phyloP scores from a whole-genome alignment of 495 filamentous ascomycete species.

The Daldinia childiae region DNA sequence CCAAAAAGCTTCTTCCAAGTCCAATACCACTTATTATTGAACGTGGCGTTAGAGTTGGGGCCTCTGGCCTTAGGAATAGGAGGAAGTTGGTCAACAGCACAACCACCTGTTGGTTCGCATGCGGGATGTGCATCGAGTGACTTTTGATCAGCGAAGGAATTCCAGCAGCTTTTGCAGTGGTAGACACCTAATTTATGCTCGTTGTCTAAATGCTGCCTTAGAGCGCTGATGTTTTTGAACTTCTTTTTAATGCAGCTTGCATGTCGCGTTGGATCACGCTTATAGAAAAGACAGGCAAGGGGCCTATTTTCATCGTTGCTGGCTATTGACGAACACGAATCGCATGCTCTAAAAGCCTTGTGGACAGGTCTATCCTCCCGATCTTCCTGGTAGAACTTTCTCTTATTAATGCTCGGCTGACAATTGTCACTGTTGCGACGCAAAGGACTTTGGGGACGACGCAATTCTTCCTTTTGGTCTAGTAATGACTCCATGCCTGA shows the following conservation, averaged over 20 bases:
- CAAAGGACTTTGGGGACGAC: neutral
- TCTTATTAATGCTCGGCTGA: slow-evolving; percentile 1
- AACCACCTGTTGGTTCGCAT: slow-evolving; percentile 26
- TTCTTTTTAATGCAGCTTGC: slow-evolving; percentile 19
- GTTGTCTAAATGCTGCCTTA: slow-evolving; percentile 34
- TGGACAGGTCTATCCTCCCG: neutral
- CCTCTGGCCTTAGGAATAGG: too few relatives aligned
- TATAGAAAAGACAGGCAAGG: slow-evolving; percentile 42
- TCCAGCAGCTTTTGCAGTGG: slow-evolving; percentile 30
- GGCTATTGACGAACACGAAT: neutral
- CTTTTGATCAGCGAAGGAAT: slow-evolving; percentile 9
- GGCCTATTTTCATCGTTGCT: neutral
- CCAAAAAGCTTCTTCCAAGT: slow-evolving; percentile 36
- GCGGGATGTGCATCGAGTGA: slow-evolving; percentile 7
- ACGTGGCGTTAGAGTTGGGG: slow-evolving; percentile 6
- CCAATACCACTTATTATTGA: slow-evolving; percentile 37
- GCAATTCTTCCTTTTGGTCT: neutral
- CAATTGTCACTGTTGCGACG: neutral
- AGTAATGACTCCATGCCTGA: neutral
- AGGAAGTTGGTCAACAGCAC: slow-evolving; percentile 17
- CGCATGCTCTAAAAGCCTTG: slow-evolving; percentile 6
- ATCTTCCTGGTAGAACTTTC: neutral
- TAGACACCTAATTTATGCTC: slow-evolving; percentile 24
- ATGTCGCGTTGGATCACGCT: slow-evolving; percentile 24
- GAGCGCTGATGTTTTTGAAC: slow-evolving; percentile 29